Percentiles rank a stretch among this genome's conserved stretches.
Evolutionary conservation across 768 basidiomycete species (phyloP).

Genomic region (Phylloporus sp.): DNA sequence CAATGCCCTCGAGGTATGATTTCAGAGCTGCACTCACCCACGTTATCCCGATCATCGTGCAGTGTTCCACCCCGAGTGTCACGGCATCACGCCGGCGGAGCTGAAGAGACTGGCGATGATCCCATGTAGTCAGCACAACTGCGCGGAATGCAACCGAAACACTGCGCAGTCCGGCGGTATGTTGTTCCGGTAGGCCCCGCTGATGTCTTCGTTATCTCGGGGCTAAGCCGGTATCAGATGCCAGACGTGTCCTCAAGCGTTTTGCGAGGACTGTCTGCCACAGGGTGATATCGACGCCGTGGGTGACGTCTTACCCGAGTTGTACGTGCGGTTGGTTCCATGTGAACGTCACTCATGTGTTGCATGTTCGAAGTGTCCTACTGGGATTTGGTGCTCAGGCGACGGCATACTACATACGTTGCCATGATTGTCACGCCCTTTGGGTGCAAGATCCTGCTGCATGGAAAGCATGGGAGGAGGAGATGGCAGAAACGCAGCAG

Average conservation of each 20-base stretch:
- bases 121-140: constrained; percentile 50
- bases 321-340: constrained; percentile 35
- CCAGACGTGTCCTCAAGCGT: constrained; percentile 55
- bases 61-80: constrained; percentile 56
- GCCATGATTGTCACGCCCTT: constrained; percentile 44
- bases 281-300: constrained; percentile 46
- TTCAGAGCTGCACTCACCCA: constrained; percentile 3
- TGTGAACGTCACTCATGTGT: constrained; percentile 10
- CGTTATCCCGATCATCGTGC: neutral
- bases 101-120: constrained; percentile 25
- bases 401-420: constrained; percentile 47
- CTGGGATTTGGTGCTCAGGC: constrained; percentile 36
- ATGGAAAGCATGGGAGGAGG: constrained; percentile 43
- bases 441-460: constrained; percentile 33
- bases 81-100: constrained; percentile 35
- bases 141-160: constrained; percentile 40
- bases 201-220: neutral
- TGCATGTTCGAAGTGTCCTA: constrained; percentile 31
- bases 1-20: constrained; percentile 52
- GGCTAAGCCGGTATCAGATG: constrained; percentile 38
- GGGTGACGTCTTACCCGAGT: constrained; percentile 55
- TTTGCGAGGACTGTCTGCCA: constrained; percentile 61
- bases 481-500: constrained; percentile 36
- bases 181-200: constrained; percentile 46
- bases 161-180: constrained; percentile 52